These are phyloP conservation scores for Paracoccidioides brasiliensis DNA, from an alignment of 2,329 filamentous ascomycete genomes.

Conservation along the genomic window DNA sequence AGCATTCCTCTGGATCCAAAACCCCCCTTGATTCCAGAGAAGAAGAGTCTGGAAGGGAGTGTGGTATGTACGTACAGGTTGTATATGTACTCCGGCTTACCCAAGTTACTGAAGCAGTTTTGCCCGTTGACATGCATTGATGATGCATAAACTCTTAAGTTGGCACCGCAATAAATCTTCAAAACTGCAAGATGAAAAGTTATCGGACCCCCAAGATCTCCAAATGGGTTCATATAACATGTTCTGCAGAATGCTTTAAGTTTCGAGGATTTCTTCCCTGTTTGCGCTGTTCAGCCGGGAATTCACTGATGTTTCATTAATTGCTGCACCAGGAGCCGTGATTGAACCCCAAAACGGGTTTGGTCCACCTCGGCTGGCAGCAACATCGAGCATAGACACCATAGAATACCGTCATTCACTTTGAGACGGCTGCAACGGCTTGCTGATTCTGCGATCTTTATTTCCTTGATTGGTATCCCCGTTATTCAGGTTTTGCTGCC, in stretches of 20 bases:
- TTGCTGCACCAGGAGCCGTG: slow-evolving; percentile 5
- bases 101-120: background rate
- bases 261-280: background rate
- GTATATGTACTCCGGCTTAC: background rate
- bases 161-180: no score
- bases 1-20: background rate
- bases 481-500: slow-evolving; percentile 4
- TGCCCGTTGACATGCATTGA: background rate
- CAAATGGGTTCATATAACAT: background rate
- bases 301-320: background rate
- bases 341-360: slow-evolving; percentile 17
- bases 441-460: slow-evolving; percentile 4
- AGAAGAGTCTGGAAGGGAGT: background rate
- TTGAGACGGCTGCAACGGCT: background rate
- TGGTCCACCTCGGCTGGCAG: slow-evolving; percentile 4
- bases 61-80: background rate
- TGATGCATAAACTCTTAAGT: background rate
- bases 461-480: slow-evolving; percentile 4
- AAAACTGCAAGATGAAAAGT: background rate
- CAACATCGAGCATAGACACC: background rate
- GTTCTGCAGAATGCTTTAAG: background rate
- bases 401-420: background rate
- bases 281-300: background rate
- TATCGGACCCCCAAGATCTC: background rate
- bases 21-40: background rate